Conservation (phyloP, 306 rosid species). For the Rosa lucieae region DNA sequence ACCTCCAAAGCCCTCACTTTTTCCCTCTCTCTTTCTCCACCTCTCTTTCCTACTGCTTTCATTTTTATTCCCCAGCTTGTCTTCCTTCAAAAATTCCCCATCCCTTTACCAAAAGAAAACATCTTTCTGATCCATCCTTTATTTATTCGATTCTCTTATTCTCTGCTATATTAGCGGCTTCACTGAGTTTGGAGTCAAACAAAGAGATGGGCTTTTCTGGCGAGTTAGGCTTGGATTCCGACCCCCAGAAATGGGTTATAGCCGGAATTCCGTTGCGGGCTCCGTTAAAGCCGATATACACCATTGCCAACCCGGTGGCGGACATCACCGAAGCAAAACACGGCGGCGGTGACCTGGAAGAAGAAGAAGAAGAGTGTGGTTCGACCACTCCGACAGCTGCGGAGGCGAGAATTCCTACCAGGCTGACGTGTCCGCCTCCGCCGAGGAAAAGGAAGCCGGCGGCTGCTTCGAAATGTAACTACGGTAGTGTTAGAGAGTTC, state of each 20-base stretch:
- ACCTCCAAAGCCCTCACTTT: background rate
- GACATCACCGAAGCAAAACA: constrained; percentile 12
- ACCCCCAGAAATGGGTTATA: constrained; percentile 60
- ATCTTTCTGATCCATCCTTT: constrained; percentile 28
- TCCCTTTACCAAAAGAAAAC: background rate
- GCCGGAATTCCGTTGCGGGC: constrained; percentile 58
- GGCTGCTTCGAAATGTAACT: constrained; percentile 53
- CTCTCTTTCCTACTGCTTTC: constrained; percentile 52
- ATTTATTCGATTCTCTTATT: constrained; percentile 32
- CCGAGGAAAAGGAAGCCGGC: constrained; percentile 71
- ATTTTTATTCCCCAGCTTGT: constrained; percentile 27
- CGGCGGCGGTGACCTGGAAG: background rate
- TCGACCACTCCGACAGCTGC: constrained; percentile 73
- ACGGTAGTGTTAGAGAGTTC: constrained; percentile 49
- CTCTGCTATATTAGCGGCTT: constrained; percentile 22
- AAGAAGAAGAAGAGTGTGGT: constrained; percentile 38
- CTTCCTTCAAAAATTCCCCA: constrained; percentile 4
- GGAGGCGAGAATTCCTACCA: constrained; percentile 53
- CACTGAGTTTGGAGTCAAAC: background rate
- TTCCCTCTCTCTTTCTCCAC: constrained; percentile 34
- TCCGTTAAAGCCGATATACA: constrained; percentile 63
- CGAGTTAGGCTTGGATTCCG: constrained; percentile 47
- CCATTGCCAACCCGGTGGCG: constrained; percentile 27
- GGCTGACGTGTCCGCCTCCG: constrained; percentile 74
- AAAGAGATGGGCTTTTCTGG: constrained; percentile 60